These are phyloP conservation scores for Dryas integrifolia DNA, from an alignment of 331 rosid species.

Conservation along the genomic window DNA sequence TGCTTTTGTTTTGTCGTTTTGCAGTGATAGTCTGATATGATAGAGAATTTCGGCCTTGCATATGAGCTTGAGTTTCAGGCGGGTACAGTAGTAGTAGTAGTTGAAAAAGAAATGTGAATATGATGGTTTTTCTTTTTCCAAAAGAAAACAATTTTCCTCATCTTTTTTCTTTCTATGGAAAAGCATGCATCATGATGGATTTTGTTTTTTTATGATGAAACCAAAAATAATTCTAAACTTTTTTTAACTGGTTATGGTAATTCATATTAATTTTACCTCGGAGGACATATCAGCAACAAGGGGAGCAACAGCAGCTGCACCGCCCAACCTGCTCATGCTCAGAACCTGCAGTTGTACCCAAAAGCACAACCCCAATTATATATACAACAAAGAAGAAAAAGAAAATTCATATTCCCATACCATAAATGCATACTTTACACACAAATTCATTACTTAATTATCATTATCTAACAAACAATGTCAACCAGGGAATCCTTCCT, in stretches of 20 bases:
- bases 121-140: not conserved
- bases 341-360: conserved; percentile 53
- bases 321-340: conserved; percentile 97
- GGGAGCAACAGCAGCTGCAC: conserved; percentile 85
- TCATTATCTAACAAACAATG: conserved; percentile 23
- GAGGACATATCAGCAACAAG: conserved; percentile 67
- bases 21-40: conserved; percentile 40
- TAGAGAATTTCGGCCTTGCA: conserved; percentile 21
- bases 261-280: conserved; percentile 40
- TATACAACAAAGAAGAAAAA: not conserved
- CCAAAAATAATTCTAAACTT: too few relatives aligned
- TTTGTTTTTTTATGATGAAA: too few relatives aligned
- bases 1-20: conserved; percentile 55
- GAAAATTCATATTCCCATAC: not conserved
- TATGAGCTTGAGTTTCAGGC: not conserved
- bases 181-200: not conserved
- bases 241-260: not conserved
- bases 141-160: not conserved
- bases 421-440: not conserved
- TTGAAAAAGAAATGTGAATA: not conserved
- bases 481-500: conserved; percentile 30
- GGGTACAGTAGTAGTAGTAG: not conserved
- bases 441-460: conserved; percentile 5
- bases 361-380: not conserved
- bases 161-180: not conserved